phyloP scores from a whole-genome alignment of 2,329 filamentous ascomycete genomes.

The Pseudogymnoascus verrucosus region DNA sequence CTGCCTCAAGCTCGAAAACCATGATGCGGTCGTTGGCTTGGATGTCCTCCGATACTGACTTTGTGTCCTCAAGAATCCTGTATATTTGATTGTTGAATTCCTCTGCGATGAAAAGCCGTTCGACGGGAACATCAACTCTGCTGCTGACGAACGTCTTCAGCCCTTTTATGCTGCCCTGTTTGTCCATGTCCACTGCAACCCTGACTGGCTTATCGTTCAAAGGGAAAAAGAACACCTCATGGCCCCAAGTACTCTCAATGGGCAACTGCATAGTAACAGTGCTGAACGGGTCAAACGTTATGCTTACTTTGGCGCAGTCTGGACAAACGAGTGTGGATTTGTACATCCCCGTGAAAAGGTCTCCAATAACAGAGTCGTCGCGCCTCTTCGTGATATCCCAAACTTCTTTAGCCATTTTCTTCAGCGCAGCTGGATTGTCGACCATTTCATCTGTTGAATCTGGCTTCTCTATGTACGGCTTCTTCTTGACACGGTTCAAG shows the following conservation, averaged over 20 bases:
- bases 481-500: conserved; percentile 85
- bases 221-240: conserved; percentile 69
- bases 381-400: conserved; percentile 87
- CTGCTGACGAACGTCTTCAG: conserved; percentile 65
- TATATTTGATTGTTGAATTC: conserved; percentile 80
- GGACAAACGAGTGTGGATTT: conserved; percentile 95
- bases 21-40: conserved; percentile 52
- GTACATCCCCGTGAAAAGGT: conserved; percentile 96
- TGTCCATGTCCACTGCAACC: conserved; percentile 73
- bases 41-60: conserved; percentile 66
- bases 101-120: conserved; percentile 70
- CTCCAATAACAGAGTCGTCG: conserved; percentile 91
- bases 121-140: conserved; percentile 54
- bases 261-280: conserved; percentile 87
- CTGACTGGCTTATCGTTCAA: conserved; percentile 61
- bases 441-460: conserved; percentile 97
- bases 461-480: conserved; percentile 95
- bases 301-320: conserved; percentile 86
- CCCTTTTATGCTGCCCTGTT: conserved; percentile 59
- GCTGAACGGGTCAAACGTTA: conserved; percentile 97
- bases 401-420: conserved; percentile 76
- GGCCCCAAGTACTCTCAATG: conserved; percentile 73
- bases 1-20: conserved; percentile 69
- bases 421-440: conserved; percentile 69
- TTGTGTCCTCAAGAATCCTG: conserved; percentile 69